Percentiles rank a stretch among this genome's conserved stretches.
phyloP scores from a whole-genome alignment of 768 basidiomycete species.

The Russula earlei region DNA sequence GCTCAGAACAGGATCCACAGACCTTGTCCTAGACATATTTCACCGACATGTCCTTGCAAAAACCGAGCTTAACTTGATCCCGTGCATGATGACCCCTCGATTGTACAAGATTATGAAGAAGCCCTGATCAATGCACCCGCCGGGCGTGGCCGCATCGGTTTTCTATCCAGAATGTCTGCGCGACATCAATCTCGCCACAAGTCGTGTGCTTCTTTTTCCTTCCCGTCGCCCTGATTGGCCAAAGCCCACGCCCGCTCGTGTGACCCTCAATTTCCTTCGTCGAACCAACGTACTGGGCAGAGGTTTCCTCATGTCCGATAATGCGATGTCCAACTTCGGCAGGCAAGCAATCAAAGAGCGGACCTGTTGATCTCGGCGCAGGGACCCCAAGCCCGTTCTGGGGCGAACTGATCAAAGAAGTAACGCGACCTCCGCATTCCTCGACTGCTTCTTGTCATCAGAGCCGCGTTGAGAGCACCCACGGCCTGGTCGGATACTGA shows the following conservation, averaged over 20 bases:
- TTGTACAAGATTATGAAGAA: background rate
- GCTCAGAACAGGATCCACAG: background rate
- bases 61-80: background rate
- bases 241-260: conserved; percentile 2
- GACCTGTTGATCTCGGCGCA: too few species aligned
- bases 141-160: background rate
- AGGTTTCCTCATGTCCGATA: background rate
- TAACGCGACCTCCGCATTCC: background rate
- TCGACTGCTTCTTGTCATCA: background rate
- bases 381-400: background rate
- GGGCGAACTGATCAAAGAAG: background rate
- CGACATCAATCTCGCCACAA: background rate
- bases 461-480: background rate
- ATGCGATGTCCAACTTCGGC: background rate
- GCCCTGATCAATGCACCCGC: background rate
- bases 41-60: background rate
- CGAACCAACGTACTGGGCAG: background rate
- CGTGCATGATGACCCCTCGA: background rate
- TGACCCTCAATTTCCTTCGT: conserved; percentile 4
- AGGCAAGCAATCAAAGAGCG: background rate
- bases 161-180: conserved; percentile 3
- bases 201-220: background rate
- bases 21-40: background rate
- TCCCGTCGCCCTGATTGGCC: background rate
- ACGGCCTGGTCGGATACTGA: background rate